Base-by-base conservation (phyloP, 75 land plant species). In the Pinus taeda region DNA sequence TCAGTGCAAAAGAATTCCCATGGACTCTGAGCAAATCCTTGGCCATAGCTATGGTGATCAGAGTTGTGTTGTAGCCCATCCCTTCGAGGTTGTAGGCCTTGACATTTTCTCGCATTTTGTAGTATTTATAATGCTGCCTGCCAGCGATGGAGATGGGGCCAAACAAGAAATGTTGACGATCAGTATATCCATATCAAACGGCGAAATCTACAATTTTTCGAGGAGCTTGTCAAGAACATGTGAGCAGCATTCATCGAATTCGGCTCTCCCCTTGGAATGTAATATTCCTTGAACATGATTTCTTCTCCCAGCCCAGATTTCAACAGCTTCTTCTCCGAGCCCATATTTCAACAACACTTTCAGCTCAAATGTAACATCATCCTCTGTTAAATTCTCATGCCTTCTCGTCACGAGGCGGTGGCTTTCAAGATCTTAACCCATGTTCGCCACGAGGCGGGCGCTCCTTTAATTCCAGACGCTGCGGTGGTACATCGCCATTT, bases 51-150 rank as follows among this genome's bases (percentile, higher is more conserved):
- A 90, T n/a, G 4, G 86, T 53, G 14, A 90, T 71, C 59, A 88
- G 67, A 49, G 82, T 83, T 2, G 91, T 88, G 77, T 84, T 83
- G 83, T 90, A 91, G 1, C 93, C 93, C 93, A 91, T 91, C 29
- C 93, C 91, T 3, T 83, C 57, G 11, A 91, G 79, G 78, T 84
- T 86, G 72, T 80, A 91, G 55, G 74, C 78, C 80, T 82, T 85
- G 49, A 87, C 59, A 53, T 89, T 77, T 37, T 80, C 86, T 20
- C 80, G 72, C 82, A 89, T 67, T 74, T 80, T 78, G 83, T 79
- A 91, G 55, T 39, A 66, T 85, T 83, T 53, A 91, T 81, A 42
- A 91, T 77, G 71, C 82, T 79, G 20, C 87, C 75, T 1, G 88
- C 57, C 13, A 91, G 75, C 6, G 89, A 89, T 13, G 92, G 93